phyloP scores from a whole-genome alignment of 2,329 filamentous ascomycete species.

The Cordyceps militaris region DNA sequence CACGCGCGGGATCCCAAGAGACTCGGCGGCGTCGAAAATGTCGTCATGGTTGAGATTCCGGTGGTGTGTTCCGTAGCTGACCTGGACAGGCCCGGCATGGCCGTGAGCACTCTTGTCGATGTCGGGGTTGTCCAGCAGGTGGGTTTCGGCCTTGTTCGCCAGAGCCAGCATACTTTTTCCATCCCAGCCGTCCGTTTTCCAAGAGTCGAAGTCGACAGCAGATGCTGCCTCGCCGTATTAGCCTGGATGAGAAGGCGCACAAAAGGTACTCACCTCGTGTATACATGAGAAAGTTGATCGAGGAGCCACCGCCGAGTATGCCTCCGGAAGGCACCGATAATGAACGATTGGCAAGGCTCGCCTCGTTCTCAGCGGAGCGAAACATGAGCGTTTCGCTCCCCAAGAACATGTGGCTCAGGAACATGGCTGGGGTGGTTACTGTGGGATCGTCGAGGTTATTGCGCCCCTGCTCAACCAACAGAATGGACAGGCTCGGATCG shows the following conservation, averaged over 20 bases:
- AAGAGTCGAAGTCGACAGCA: conserved; percentile 39
- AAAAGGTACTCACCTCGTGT: conserved; percentile 14
- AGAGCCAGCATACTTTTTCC: conserved; percentile 43
- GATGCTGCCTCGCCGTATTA: not conserved
- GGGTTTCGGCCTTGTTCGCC: conserved; percentile 46
- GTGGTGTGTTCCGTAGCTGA: conserved; percentile 41
- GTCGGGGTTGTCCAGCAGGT: conserved; percentile 33
- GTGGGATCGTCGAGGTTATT: conserved; percentile 21
- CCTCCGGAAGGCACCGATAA: conserved; percentile 21
- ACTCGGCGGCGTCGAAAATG: conserved; percentile 42
- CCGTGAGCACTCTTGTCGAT: conserved; percentile 32
- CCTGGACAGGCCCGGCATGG: conserved; percentile 39
- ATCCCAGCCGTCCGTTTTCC: conserved; percentile 45
- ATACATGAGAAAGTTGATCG: conserved; percentile 28
- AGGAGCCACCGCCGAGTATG: conserved; percentile 26
- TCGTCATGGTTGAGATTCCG: conserved; percentile 32
- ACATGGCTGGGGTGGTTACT: conserved; percentile 21
- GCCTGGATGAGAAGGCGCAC: not conserved
- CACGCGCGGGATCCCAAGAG: conserved; percentile 40
- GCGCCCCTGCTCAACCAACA: conserved; percentile 23
- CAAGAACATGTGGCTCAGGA: conserved; percentile 18
- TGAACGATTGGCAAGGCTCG: conserved; percentile 20
- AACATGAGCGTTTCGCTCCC: conserved; percentile 18
- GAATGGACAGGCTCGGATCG: conserved; percentile 21
- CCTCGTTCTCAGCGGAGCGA: conserved; percentile 19